Base-by-base conservation (phyloP, 1,139 yeast species). In the Wickerhamomyces sp. region DNA sequence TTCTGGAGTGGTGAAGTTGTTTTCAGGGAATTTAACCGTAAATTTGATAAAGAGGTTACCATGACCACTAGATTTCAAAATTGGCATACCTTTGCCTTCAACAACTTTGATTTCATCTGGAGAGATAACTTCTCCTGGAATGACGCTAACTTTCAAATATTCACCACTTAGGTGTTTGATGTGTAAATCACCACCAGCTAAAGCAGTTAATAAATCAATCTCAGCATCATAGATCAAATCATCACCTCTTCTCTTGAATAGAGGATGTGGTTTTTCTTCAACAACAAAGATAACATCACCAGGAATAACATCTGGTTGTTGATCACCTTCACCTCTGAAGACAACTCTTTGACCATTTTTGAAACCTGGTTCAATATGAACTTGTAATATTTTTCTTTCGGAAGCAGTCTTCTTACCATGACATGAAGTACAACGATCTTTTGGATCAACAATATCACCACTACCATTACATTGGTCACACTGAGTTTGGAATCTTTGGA, bases 351-450 rank as follows among this genome's bases (percentile, higher is more conserved):
- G 96, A 48, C 97, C 97, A 62, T 90, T 87, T 63, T 77, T 84
- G 98, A 93, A 93, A 73, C 99, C 99, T 61, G 95, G 95, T 66
- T 90, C 96, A 62, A 93, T 79, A 69, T 91, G 89, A 49, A 93
- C 98, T 71, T 91, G 94, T 63, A 93, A 75, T 53, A 93, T 84
- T 76, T 93, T 93, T 73, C 96, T 84, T 73, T 93, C 98, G 55
- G 78, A 77, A 54, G 74, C 73, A 44, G 91, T 84, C 77, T 91
- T 93, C 73, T 88, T 86, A 73, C 98, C 99, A 57, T 73, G 72
- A 78, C 99, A 93, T 39, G 69, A 65, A 59, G 80, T 81, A 81
- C 99, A 93, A 65, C 91, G 81, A 71, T 90, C 96, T 73, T 86
- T 86, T 49, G 91, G 79, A 66, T 85, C 84, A 64, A 90, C 79